Percentiles rank a stretch among this genome's conserved stretches.
phyloP scores from a whole-genome alignment of 345 rosid genomes.

The Murraya koenigii region DNA sequence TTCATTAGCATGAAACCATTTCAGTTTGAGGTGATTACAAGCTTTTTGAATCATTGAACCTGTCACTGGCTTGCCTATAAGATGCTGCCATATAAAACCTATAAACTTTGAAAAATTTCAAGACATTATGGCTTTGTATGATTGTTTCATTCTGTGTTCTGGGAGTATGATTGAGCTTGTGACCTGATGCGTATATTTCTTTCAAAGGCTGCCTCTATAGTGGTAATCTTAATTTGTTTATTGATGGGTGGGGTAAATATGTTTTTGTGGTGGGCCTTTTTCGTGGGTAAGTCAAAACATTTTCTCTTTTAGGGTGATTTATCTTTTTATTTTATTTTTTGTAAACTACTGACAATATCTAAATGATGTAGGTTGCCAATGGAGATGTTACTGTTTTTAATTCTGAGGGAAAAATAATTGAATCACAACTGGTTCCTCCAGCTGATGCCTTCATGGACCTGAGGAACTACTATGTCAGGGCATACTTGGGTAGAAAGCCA shows the following conservation, averaged over 20 bases:
- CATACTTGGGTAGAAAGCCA: conserved; percentile 67
- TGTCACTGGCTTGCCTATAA: neutral
- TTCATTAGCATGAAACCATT: neutral
- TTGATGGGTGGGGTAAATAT: neutral
- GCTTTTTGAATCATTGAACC: neutral
- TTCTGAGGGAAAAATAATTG: conserved; percentile 77
- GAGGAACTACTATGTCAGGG: conserved; percentile 68
- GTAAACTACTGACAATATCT: neutral
- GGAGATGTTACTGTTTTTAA: conserved; percentile 67
- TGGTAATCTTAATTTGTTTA: neutral
- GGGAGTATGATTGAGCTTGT: neutral
- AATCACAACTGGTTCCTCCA: conserved; percentile 77
- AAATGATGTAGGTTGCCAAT: conserved; percentile 51
- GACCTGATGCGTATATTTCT: neutral
- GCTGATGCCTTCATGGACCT: conserved; percentile 50
- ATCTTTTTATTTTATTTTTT: neutral
- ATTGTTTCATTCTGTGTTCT: neutral
- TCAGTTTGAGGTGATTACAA: neutral
- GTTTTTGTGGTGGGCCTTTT: neutral
- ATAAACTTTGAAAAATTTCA: neutral
- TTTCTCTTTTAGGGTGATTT: conserved; percentile 7
- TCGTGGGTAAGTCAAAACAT: neutral
- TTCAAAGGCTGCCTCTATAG: neutral
- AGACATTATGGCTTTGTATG: neutral
- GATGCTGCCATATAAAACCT: neutral